Conservation (phyloP, 306 rosid species). For the Heteromeles arbutifolia region DNA sequence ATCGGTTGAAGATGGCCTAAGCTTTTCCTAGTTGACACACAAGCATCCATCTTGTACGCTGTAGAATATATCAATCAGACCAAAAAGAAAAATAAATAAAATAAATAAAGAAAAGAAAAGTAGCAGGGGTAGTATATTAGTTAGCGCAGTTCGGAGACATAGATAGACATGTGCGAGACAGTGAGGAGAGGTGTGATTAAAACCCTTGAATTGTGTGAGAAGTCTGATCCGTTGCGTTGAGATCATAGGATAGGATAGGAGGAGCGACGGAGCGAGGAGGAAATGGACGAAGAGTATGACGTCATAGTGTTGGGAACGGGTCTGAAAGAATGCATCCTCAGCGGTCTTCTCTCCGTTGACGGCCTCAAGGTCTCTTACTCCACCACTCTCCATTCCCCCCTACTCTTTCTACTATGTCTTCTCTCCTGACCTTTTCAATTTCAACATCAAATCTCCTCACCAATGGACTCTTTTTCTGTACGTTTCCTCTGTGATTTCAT, state of each 20-base stretch:
- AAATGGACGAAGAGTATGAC: slow-evolving; percentile 89
- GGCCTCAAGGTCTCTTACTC: slow-evolving; percentile 68
- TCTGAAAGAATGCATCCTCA: slow-evolving; percentile 95
- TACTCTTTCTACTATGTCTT: neutral
- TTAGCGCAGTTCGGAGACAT: neutral
- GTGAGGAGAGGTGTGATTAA: neutral
- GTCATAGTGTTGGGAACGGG: slow-evolving; percentile 89
- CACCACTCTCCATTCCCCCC: neutral
- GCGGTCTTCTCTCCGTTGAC: slow-evolving; percentile 99
- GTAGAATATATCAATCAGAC: neutral
- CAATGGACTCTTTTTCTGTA: neutral
- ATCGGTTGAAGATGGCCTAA: no score
- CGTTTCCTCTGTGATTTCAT: neutral
- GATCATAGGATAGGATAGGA: neutral
- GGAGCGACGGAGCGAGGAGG: neutral
- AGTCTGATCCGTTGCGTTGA: neutral
- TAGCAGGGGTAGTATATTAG: neutral
- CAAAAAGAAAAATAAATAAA: neutral
- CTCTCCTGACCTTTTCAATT: no score
- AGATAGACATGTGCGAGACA: neutral
- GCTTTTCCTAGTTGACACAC: neutral
- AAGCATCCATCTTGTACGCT: neutral
- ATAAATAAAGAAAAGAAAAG: neutral
- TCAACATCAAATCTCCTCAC: neutral
- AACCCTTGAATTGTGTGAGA: slow-evolving; percentile 2